Percentiles rank a stretch among this genome's conserved stretches.
These are phyloP conservation scores for Oryza glumipatula DNA, from an alignment of 176 grass and related monocot genomes.

Conservation along the genomic window DNA sequence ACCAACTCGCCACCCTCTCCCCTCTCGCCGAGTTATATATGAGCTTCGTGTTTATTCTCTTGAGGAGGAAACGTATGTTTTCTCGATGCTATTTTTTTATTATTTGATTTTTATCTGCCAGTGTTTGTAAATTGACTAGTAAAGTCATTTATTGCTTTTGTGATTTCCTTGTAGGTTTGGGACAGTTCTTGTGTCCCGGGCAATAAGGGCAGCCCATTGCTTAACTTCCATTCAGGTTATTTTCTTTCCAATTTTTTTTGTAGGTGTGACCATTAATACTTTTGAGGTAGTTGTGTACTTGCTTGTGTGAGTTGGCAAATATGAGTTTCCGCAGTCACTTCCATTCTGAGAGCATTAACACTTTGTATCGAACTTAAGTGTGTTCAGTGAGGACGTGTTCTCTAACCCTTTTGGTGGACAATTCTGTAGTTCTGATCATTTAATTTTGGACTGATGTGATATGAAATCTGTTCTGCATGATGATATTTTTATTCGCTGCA, in stretches of 20 bases:
- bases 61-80: conserved; percentile 72
- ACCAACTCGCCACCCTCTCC: conserved; percentile 88
- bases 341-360: not conserved
- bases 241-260: not conserved
- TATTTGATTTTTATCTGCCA: not conserved
- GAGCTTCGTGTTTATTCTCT: conserved; percentile 99
- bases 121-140: not conserved
- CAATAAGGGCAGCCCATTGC: conserved; percentile 97
- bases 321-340: not conserved
- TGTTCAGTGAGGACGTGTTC: not conserved
- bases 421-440: conserved; percentile 35
- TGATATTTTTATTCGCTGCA: conserved; percentile 48
- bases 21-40: conserved; percentile 90
- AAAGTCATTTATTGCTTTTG: conserved; percentile 30
- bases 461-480: not conserved
- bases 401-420: not conserved
- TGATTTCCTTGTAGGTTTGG: conserved; percentile 70
- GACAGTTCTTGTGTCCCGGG: conserved; percentile 78
- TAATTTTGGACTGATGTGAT: conserved; percentile 5
- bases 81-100: conserved; percentile 18
- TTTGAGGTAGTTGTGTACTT: conserved; percentile 17
- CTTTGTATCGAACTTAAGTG: not conserved
- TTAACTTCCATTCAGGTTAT: conserved; percentile 98
- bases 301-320: not conserved
- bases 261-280: not conserved